Evolutionary conservation across 1,284 basidiomycete genomes (phyloP).

Genomic region (Stereum hirsutum): DNA sequence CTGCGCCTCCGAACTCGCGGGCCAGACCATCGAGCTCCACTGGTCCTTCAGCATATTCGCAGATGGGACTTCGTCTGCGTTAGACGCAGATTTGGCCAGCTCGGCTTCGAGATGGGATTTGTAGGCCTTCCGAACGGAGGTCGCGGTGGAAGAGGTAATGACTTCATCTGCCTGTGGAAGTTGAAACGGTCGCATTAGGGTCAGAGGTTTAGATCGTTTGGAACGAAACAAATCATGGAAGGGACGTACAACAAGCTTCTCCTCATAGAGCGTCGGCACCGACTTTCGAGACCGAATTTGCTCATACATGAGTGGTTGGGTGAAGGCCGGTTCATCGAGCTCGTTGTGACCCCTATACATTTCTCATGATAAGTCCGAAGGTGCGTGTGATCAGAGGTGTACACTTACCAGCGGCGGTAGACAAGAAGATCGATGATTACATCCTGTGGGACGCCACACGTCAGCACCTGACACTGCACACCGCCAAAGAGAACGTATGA

Average conservation of each 20-base stretch:
- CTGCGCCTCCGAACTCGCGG: conserved; percentile 41
- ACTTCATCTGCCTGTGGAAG: conserved; percentile 42
- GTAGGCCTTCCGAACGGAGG: conserved; percentile 43
- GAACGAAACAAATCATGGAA: no score
- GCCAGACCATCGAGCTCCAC: conserved; percentile 73
- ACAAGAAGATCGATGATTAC: conserved; percentile 84
- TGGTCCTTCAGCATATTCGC: conserved; percentile 49
- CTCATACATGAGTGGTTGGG: conserved; percentile 85
- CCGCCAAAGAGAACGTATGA: neutral
- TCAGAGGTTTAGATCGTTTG: neutral
- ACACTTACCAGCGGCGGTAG: conserved; percentile 70
- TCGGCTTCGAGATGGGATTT: conserved; percentile 53
- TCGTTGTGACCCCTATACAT: conserved; percentile 72
- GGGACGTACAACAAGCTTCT: conserved; percentile 55
- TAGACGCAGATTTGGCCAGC: conserved; percentile 36
- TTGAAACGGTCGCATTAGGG: neutral
- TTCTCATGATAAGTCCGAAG: neutral
- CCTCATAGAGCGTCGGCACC: conserved; percentile 77
- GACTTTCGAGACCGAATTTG: conserved; percentile 70
- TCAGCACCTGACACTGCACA: neutral
- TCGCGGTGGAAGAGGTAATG: conserved; percentile 40
- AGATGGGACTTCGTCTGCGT: conserved; percentile 38
- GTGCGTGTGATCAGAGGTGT: neutral
- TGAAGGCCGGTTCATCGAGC: conserved; percentile 85
- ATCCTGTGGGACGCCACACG: conserved; percentile 35